Percentiles rank a stretch among this genome's conserved stretches.
Evolutionary conservation across 2,329 filamentous ascomycete genomes (phyloP).

Genomic region (Aurifilum marmelostoma): DNA sequence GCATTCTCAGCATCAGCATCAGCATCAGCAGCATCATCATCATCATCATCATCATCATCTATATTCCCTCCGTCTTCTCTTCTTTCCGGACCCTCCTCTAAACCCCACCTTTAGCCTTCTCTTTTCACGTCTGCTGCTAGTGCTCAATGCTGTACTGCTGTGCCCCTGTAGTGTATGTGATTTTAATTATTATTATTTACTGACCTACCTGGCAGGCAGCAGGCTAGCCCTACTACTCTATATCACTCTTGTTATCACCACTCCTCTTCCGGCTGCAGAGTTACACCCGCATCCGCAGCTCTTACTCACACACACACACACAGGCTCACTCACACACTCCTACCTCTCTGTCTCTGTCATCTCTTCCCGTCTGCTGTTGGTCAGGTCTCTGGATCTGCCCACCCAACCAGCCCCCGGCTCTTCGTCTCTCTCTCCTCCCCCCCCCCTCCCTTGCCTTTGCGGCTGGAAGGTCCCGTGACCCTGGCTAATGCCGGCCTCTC

Average conservation of each 20-base stretch:
- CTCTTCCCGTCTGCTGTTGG: neutral
- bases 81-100: no score
- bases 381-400: neutral
- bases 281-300: neutral
- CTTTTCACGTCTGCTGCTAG: no score
- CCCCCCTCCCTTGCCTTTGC: neutral
- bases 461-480: constrained; percentile 6
- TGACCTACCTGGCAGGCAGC: neutral
- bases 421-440: neutral
- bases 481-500: neutral
- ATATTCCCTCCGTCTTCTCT: no score
- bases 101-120: neutral
- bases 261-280: neutral
- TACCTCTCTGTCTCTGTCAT: no score
- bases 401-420: neutral
- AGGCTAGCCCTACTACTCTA: neutral
- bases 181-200: neutral
- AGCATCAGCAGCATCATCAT: no score
- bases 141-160: no score
- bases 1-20: no score
- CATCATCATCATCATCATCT: no score
- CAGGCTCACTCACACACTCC: no score
- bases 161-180: neutral
- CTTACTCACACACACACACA: neutral
- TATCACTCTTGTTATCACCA: neutral